Conservation (phyloP, 306 rosid genomes). For the Bauhinia variegata region DNA sequence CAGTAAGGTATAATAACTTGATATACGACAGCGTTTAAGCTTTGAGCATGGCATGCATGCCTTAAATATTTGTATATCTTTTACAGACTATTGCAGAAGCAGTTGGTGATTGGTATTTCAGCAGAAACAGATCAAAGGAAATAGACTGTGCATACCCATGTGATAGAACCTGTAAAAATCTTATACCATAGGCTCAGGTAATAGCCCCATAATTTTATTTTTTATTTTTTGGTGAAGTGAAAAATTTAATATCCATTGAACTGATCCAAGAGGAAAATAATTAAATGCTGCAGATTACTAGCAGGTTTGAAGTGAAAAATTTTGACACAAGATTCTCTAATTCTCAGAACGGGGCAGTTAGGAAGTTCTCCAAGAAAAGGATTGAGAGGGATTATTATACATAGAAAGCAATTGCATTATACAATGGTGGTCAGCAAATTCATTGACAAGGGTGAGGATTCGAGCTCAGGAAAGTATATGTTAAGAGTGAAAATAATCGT, state of each 20-base stretch:
- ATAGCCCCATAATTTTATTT: neutral
- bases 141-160: conserved; percentile 92
- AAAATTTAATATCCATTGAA: conserved; percentile 14
- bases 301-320: conserved; percentile 20
- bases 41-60: conserved; percentile 2
- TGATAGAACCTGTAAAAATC: conserved; percentile 76
- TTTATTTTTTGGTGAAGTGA: neutral
- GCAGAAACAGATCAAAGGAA: conserved; percentile 59
- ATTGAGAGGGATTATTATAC: conserved; percentile 17
- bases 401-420: conserved; percentile 31
- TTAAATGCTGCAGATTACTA: conserved; percentile 42
- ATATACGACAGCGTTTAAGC: neutral
- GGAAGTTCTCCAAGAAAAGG: conserved; percentile 1
- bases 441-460: too few relatives aligned
- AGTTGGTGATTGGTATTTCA: conserved; percentile 94
- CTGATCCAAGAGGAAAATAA: conserved; percentile 32
- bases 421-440: conserved; percentile 35
- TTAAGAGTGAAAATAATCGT: too few relatives aligned
- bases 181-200: conserved; percentile 59
- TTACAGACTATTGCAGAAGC: conserved; percentile 87
- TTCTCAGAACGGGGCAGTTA: conserved; percentile 18
- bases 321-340: conserved; percentile 27
- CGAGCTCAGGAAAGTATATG: too few relatives aligned
- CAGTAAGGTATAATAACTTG: conserved; percentile 56
- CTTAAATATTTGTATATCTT: conserved; percentile 26